Evolutionary conservation across 257 asterid genomes (phyloP).

Genomic region (Scutellaria baicalensis): DNA sequence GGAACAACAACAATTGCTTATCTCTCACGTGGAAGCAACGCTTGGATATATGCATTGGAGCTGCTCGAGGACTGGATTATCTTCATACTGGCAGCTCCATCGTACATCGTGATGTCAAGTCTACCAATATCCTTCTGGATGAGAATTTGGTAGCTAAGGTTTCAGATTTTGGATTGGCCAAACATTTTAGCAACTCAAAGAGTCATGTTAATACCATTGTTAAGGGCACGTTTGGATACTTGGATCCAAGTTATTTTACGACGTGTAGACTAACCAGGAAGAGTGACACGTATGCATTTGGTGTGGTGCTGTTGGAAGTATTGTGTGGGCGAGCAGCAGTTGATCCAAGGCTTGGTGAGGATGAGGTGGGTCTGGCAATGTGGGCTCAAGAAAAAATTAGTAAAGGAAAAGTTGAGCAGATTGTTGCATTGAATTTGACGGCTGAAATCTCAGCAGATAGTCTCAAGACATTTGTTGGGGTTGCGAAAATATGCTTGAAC

Average conservation of each 20-base stretch:
- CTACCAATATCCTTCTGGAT: not conserved
- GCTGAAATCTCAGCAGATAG: not conserved
- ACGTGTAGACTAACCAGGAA: not conserved
- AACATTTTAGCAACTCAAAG: not conserved
- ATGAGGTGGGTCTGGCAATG: not conserved
- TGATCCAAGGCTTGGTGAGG: not conserved
- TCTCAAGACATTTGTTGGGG: not conserved
- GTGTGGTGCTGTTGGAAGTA: not conserved
- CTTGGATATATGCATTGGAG: not conserved
- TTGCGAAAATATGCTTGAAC: not conserved
- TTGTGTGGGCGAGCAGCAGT: not conserved
- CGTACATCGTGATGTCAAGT: constrained; percentile 12
- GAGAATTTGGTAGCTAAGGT: not conserved
- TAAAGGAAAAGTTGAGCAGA: not conserved
- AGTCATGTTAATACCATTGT: not conserved
- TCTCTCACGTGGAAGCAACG: not conserved
- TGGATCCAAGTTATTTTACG: not conserved
- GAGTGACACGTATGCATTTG: not conserved
- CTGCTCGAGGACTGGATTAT: not conserved
- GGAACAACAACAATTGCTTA: not conserved
- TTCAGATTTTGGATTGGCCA: constrained; percentile 4
- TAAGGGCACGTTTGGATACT: constrained; percentile 1
- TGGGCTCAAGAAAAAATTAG: not conserved
- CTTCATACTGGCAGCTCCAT: constrained; percentile 7
- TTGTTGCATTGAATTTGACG: not conserved